A percentile compares a stretch with the other conserved stretches of the same genome.
Evolutionary conservation across 2,329 filamentous ascomycete species (phyloP).

Genomic region (Teratosphaeria destructans): DNA sequence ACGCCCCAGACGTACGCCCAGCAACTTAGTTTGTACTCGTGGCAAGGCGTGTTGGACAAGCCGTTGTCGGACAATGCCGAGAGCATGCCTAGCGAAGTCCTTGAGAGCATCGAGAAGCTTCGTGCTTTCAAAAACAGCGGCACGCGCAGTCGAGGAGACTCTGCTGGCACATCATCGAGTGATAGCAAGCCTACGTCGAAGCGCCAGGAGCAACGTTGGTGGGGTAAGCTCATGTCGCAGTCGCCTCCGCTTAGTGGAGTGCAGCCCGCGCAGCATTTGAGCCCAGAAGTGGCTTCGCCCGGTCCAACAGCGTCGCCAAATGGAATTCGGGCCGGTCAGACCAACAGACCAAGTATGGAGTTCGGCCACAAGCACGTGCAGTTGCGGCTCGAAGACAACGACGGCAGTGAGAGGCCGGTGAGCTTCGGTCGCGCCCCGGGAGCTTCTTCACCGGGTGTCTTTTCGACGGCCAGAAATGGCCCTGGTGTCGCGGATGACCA

Average conservation of each 20-base stretch:
- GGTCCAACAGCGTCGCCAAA: neutral
- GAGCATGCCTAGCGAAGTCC: conserved; percentile 2
- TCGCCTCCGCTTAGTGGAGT: neutral
- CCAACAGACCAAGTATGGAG: conserved; percentile 8
- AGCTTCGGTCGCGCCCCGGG: conserved; percentile 5
- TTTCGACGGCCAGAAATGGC: neutral
- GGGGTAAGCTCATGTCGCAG: conserved; percentile 4
- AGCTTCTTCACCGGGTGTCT: neutral
- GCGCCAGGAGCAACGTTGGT: conserved; percentile 4
- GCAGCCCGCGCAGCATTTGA: neutral
- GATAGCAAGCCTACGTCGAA: conserved; percentile 4
- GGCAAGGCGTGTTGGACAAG: conserved; percentile 5
- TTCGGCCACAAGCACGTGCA: conserved; percentile 8
- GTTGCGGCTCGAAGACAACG: conserved; percentile 3
- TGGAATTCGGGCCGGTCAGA: conserved; percentile 9
- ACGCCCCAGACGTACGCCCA: conserved; percentile 7
- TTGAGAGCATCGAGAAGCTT: conserved; percentile 4
- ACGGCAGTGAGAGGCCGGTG: conserved; percentile 7
- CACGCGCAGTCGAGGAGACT: neutral
- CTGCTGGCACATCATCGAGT: neutral
- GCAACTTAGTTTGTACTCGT: conserved; percentile 7
- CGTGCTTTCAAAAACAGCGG: conserved; percentile 3
- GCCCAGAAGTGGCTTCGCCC: neutral
- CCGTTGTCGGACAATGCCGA: conserved; percentile 2
- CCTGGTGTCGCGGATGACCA: neutral